Base-by-base conservation (phyloP, 208 protist species). In the Spongospora subterranea region DNA sequence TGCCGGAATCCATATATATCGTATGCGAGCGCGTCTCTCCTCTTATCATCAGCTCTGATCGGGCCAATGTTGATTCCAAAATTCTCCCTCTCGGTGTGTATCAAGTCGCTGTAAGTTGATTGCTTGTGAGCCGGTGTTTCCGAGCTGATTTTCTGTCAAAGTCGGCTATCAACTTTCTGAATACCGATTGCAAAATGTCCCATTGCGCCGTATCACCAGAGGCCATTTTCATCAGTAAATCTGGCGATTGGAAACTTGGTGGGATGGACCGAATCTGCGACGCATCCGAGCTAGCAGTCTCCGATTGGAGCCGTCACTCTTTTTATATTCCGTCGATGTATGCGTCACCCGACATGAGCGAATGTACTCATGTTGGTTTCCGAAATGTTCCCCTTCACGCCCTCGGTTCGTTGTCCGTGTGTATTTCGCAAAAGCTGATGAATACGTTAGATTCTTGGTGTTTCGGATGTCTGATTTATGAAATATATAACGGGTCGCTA, bases 181-280 rank as follows among this genome's bases (percentile, higher is more conserved):
- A 82, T 43, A 82, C 6, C 35, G 71, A 82, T 82, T 82, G 71
- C n/a, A 82, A 82, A 43, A 82, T 82, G 71, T 82, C 71, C 6
- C 71, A 82, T n/a, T 45, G 71, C 71, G 6, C 71, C 11, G 35
- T 82, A 43, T 82, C 71, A n/a, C 40, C 71, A 35, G 11, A 82
- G 17, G 17, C 17, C n/a, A n/a, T 82, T 6, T 82, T 82, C 71
- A 43, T 82, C 35, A 82, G 35, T 17, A 82, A 43, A 35, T 82
- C 71, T 82, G 71, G 71, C 6, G 71, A 82, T 35, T 82, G 71
- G 71, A 82, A 82, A 43, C 40, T 82, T 35, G 71, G 71, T 43
- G 71, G 71, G 6, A 6, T 82, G 6, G 6, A 39, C 40, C 6
- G 6, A 13, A n/a, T 82, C 35, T 82, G 13, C 40, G 71, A 82